Evolutionary conservation across 148 eudicot genomes (phyloP), one percentile per base, ranked within the genome.

Genomic region (Rhododendron molle): DNA sequence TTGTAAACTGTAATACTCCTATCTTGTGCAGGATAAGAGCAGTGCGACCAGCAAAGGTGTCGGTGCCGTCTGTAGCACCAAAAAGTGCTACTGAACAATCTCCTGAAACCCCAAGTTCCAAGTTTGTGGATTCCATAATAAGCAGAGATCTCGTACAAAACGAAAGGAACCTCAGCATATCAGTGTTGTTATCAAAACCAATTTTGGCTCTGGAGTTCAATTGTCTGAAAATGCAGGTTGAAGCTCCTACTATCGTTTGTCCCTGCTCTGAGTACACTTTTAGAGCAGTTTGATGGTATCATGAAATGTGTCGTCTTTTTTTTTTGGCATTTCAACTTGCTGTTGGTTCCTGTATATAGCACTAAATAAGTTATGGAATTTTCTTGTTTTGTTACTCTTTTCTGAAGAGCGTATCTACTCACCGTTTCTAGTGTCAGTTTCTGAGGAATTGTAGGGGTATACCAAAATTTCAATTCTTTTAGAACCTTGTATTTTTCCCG

Each of bases 191-290:
- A 32, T 32, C 34, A 1, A 32, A 32, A 32, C 34, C 34, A 32
- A 32, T 32, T 32, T 32, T 32, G 34, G 34, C 34, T 32, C 34
- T 32, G 34, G 34, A 32, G 34, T 32, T 32, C 34, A 32, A 32
- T 32, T 32, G 34, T 1, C 34, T 32, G 34, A 32, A 32, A 32
- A 32, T 32, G 34, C 34, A 32, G 34, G 34, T 32, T 32, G 34
- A 94, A 76, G 93, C 96, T 85, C 99, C 98, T 18, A 85, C 82
- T 5, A 38, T 92, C 23, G 81, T 93, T 81, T 86, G 93, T 8
- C 76, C 90, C 28, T 84, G 74, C 87, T 60, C 77, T 7, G 73
- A 46, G 44, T 28, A 88, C 12, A 38, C 78, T 1, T 21, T 11
- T 20, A 49, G 80, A 78, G 7, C 23, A 32, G 80, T 34, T 62